These are phyloP conservation scores for Tolypocladium capitatum DNA, from an alignment of 2,329 filamentous ascomycete genomes.

Conservation along the genomic window DNA sequence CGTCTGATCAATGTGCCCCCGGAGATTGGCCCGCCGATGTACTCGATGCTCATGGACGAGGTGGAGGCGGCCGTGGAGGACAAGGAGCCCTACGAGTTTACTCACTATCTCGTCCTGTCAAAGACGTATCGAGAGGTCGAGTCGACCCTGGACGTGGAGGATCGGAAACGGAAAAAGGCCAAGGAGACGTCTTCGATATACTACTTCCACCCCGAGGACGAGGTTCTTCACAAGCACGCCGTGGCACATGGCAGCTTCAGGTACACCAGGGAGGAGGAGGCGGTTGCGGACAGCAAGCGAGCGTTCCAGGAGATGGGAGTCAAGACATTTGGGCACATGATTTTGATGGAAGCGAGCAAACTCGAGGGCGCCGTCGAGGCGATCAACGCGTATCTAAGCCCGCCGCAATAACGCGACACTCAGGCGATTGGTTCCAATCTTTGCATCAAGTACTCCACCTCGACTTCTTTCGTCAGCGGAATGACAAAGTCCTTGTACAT, in stretches of 20 bases:
- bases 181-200: constrained; percentile 51
- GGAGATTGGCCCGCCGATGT: constrained; percentile 85
- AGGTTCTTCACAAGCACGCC: constrained; percentile 69
- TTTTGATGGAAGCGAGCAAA: constrained; percentile 69
- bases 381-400: constrained; percentile 59
- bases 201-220: constrained; percentile 95
- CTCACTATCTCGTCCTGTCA: constrained; percentile 82
- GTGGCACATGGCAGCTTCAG: constrained; percentile 56
- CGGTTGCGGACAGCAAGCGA: constrained; percentile 77
- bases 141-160: constrained; percentile 60
- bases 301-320: constrained; percentile 92
- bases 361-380: constrained; percentile 66
- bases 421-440: constrained; percentile 41
- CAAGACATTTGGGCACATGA: constrained; percentile 69
- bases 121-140: constrained; percentile 87
- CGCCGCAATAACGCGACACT: constrained; percentile 23
- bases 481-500: constrained; percentile 94
- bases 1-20: constrained; percentile 94
- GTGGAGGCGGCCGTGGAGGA: constrained; percentile 79
- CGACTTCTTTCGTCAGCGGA: constrained; percentile 92
- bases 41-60: constrained; percentile 87
- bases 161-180: constrained; percentile 49
- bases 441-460: constrained; percentile 97
- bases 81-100: constrained; percentile 83
- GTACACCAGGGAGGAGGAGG: constrained; percentile 71